A percentile compares a stretch with the other conserved stretches of the same genome.
Evolutionary conservation across 331 rosid species (phyloP).

Genomic region (Spiraea crenata): DNA sequence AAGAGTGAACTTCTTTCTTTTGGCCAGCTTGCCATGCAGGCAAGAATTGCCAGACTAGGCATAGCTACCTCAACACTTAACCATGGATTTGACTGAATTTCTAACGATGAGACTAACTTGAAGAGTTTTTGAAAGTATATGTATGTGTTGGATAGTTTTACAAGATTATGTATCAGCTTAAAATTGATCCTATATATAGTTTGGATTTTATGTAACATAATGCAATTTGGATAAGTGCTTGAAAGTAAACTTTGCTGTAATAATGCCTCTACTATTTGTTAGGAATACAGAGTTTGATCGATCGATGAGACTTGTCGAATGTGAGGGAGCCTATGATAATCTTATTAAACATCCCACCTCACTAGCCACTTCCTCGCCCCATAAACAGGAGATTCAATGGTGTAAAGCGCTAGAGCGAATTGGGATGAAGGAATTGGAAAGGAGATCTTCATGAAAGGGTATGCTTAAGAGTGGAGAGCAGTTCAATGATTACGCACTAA

Average conservation of each 20-base stretch:
- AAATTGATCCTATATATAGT: too few species aligned
- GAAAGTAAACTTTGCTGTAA: not conserved
- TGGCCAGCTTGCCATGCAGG: too few species aligned
- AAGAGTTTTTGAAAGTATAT: too few species aligned
- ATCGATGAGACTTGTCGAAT: not conserved
- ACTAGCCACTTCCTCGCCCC: not conserved
- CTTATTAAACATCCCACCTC: slow-evolving; percentile 13
- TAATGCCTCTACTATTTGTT: not conserved
- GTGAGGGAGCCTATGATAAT: not conserved
- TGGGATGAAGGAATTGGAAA: not conserved
- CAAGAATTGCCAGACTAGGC: too few species aligned
- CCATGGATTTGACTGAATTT: too few species aligned
- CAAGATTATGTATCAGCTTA: too few species aligned
- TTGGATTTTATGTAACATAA: too few species aligned
- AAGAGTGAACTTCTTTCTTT: too few species aligned
- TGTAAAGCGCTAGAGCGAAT: not conserved
- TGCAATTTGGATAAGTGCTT: not conserved
- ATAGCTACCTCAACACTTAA: too few species aligned
- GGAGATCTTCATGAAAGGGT: not conserved
- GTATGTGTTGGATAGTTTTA: too few species aligned
- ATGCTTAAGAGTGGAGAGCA: not conserved
- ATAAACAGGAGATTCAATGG: not conserved
- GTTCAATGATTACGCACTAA: slow-evolving; percentile 26
- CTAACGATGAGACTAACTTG: too few species aligned
- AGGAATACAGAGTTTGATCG: not conserved